Evolutionary conservation across 2,329 filamentous ascomycete genomes (phyloP).

Genomic region (Colletotrichum melonis): DNA sequence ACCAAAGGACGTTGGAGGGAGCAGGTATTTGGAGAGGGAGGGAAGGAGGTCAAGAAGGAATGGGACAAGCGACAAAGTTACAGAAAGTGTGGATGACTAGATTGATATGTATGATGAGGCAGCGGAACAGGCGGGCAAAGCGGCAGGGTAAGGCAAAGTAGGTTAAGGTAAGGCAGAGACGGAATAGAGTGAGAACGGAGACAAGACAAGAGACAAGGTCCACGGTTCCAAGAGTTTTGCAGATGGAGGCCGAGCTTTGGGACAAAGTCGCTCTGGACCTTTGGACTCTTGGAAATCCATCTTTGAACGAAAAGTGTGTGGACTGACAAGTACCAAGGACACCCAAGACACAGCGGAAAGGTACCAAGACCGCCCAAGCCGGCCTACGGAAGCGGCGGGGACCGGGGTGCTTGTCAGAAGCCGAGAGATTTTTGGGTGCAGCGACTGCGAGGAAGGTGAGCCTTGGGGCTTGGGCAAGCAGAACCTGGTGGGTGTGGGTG

Average conservation of each 20-base stretch:
- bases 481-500: too few relatives aligned
- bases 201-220: constrained; percentile 10
- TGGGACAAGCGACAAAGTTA: constrained; percentile 26
- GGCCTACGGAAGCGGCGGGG: constrained; percentile 36
- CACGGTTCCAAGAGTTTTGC: constrained; percentile 17
- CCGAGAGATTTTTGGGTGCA: constrained; percentile 23
- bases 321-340: constrained; percentile 19
- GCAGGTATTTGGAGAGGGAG: constrained; percentile 12
- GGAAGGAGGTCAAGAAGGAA: constrained; percentile 25
- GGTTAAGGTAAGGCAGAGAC: constrained; percentile 34
- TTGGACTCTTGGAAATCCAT: constrained; percentile 8
- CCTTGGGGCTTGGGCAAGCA: neutral
- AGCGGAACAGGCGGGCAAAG: constrained; percentile 22
- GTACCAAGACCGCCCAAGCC: constrained; percentile 33
- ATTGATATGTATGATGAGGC: constrained; percentile 34
- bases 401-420: constrained; percentile 36
- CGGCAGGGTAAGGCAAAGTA: constrained; percentile 25
- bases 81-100: constrained; percentile 33
- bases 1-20: neutral
- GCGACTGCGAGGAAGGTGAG: neutral
- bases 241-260: constrained; percentile 12
- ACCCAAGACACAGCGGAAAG: constrained; percentile 12
- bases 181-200: constrained; percentile 21
- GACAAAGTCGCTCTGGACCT: neutral
- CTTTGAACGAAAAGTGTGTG: neutral